Evolutionary conservation across 1,284 basidiomycete species (phyloP).

Genomic region (Rhodotorula mucilaginosa): DNA sequence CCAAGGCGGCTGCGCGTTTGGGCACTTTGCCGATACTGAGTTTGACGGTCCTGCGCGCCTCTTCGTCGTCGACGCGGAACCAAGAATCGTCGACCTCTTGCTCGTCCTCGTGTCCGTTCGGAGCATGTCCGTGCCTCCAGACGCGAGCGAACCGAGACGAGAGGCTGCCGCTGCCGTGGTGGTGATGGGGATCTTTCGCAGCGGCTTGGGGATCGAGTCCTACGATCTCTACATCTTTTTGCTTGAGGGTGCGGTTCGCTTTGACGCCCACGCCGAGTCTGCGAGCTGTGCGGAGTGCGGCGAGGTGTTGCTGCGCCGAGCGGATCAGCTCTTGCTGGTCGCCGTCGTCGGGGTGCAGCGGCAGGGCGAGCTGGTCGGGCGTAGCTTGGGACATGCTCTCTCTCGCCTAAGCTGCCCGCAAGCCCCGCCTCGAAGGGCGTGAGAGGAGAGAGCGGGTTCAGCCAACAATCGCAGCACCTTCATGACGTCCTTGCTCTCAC

Average conservation of each 20-base stretch:
- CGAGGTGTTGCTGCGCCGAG: neutral
- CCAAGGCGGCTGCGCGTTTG: neutral
- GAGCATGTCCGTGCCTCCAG: neutral
- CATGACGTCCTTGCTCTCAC: too few relatives aligned
- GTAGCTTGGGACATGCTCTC: too few relatives aligned
- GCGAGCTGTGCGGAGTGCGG: neutral
- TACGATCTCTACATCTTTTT: neutral
- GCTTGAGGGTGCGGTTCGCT: neutral
- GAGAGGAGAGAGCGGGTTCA: too few relatives aligned
- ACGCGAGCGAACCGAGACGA: neutral
- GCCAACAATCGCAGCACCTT: too few relatives aligned
- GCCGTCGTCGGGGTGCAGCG: neutral
- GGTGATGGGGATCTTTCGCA: too few relatives aligned
- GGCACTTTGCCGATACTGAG: slow-evolving; percentile 11
- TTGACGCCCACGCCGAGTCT: neutral
- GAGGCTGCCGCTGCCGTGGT: neutral
- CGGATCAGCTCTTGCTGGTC: neutral
- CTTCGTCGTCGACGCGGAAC: slow-evolving; percentile 3
- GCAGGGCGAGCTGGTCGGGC: neutral
- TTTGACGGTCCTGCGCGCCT: neutral
- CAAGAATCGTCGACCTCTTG: slow-evolving; percentile 25
- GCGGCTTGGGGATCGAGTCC: neutral
- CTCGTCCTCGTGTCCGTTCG: neutral
- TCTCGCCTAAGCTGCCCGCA: too few relatives aligned
- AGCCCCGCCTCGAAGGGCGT: too few relatives aligned